A percentile compares a stretch with the other conserved stretches of the same genome.
Evolutionary conservation across 164 flowering plant genomes (phyloP).

Genomic region (Tetracentron sinense): DNA sequence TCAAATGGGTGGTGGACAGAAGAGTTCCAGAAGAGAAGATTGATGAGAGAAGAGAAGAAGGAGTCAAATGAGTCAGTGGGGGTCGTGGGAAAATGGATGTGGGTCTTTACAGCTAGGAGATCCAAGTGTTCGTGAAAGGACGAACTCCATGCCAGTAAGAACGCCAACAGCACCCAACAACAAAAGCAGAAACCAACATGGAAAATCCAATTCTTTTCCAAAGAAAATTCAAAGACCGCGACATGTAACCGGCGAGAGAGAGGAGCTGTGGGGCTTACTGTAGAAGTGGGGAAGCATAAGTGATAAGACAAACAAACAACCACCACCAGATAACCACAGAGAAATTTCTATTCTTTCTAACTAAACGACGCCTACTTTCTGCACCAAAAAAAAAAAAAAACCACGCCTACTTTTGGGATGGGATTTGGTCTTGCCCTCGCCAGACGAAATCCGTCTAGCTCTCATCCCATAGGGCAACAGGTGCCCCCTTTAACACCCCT

Average conservation of each 20-base stretch:
- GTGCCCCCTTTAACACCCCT: too few species aligned
- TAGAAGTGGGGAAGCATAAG: too few species aligned
- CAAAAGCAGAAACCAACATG: background rate
- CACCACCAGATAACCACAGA: too few species aligned
- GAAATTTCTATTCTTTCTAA: too few species aligned
- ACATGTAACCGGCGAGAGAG: background rate
- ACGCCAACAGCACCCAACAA: slow-evolving; percentile 13
- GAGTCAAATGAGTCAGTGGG: slow-evolving; percentile 2
- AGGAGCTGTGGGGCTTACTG: background rate
- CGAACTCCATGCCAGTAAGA: slow-evolving; percentile 10
- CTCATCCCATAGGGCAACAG: too few species aligned
- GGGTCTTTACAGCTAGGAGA: slow-evolving; percentile 18
- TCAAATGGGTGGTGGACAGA: background rate
- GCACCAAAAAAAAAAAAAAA: too few species aligned
- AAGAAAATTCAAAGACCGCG: background rate
- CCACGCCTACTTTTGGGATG: too few species aligned
- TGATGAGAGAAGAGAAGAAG: background rate
- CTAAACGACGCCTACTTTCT: too few species aligned
- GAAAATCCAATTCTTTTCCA: too few species aligned
- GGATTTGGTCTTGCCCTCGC: too few species aligned
- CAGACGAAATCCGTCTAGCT: too few species aligned
- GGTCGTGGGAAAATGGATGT: background rate
- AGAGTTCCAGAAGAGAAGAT: background rate
- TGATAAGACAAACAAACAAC: too few species aligned
- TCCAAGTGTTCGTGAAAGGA: slow-evolving; percentile 9